Conservation (phyloP, 1,284 basidiomycete genomes). For the Singerocomus rubriflavus region DNA sequence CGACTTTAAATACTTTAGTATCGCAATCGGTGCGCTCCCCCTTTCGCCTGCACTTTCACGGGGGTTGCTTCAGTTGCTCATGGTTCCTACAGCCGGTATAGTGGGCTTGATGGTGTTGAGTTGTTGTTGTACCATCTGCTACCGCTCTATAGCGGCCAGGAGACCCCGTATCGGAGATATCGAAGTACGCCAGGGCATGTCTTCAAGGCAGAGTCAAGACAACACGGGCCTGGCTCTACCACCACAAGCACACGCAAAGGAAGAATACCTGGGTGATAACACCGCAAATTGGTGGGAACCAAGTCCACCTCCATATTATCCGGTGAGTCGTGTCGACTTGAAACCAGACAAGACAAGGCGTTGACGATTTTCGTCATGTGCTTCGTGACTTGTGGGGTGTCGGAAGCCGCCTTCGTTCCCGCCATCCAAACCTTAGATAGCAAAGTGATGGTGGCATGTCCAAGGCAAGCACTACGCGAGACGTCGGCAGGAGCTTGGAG, state of each 20-base stretch:
- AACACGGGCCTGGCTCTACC: not conserved
- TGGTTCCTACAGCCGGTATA: not conserved
- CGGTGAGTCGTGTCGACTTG: conserved; percentile 5
- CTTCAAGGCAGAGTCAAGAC: not conserved
- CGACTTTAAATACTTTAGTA: not conserved
- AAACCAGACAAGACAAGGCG: too few species aligned
- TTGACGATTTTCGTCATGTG: not conserved
- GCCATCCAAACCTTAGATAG: not conserved
- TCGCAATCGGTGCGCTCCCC: not conserved
- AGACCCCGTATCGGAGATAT: not conserved
- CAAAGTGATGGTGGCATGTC: not conserved
- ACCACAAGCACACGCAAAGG: not conserved
- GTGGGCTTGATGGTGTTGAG: not conserved
- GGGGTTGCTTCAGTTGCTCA: not conserved
- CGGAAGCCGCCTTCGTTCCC: not conserved
- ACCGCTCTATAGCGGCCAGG: too few species aligned
- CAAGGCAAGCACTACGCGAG: not conserved
- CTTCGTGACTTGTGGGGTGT: not conserved
- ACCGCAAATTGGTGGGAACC: not conserved
- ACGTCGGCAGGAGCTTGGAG: not conserved
- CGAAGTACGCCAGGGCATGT: not conserved
- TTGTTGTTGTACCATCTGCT: not conserved
- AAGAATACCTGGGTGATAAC: not conserved
- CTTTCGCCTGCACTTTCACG: not conserved
- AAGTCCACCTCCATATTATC: conserved; percentile 12